These are phyloP conservation scores for Naganishia randhawae DNA, from an alignment of 768 basidiomycete genomes.

Conservation along the genomic window DNA sequence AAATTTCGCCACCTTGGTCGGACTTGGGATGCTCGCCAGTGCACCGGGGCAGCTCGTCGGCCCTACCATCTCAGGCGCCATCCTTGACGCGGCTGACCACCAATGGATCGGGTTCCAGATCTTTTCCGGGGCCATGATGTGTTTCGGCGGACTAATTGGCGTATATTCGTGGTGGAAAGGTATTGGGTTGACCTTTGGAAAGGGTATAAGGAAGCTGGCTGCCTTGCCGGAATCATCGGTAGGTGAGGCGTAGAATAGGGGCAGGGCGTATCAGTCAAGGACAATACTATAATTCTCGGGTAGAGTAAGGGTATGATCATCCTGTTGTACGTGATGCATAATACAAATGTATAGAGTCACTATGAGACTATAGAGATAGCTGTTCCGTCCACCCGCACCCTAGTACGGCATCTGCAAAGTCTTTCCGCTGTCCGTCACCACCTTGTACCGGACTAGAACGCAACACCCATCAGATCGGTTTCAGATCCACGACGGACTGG, in stretches of 20 bases:
- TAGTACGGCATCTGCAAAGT: constrained; percentile 31
- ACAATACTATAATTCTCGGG: too few relatives aligned
- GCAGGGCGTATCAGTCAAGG: too few relatives aligned
- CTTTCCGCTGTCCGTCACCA: constrained; percentile 46
- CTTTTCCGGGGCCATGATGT: constrained; percentile 22
- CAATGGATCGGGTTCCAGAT: constrained; percentile 30
- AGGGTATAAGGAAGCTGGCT: constrained; percentile 9
- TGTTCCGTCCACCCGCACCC: too few relatives aligned
- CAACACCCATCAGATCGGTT: not conserved
- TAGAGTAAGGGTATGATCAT: too few relatives aligned
- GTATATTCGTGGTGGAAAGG: constrained; percentile 28
- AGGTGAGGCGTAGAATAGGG: too few relatives aligned
- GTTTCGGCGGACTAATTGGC: constrained; percentile 21
- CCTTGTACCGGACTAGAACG: constrained; percentile 47
- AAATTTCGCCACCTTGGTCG: constrained; percentile 29
- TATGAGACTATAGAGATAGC: too few relatives aligned
- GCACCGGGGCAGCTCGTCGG: constrained; percentile 24
- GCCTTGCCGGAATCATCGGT: constrained; percentile 7
- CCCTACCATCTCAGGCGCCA: constrained; percentile 20
- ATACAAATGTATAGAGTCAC: too few relatives aligned
- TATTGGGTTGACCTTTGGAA: constrained; percentile 16
- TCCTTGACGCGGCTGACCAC: constrained; percentile 7
- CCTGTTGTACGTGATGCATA: too few relatives aligned
- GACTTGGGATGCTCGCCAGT: constrained; percentile 24
- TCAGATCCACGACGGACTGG: not conserved